A percentile compares a stretch with the other conserved stretches of the same genome.
Conservation (phyloP, 768 basidiomycete genomes). For the Xerocomellus intermedius region DNA sequence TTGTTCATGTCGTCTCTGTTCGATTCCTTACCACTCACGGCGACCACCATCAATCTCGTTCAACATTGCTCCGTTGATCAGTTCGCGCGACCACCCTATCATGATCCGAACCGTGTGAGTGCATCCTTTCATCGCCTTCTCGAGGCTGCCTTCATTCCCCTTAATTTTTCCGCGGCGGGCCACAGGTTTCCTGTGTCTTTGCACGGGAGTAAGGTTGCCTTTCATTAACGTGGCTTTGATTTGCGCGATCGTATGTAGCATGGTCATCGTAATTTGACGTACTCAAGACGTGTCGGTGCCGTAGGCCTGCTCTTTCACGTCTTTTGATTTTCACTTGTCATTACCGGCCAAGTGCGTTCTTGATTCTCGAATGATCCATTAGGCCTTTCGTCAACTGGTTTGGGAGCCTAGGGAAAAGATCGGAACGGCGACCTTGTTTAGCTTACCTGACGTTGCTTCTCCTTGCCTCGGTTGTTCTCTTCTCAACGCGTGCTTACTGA, state of each 20-base stretch:
- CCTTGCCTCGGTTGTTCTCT: not conserved
- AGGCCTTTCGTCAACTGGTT: not conserved
- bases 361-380: constrained; percentile 8
- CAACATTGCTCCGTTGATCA: not conserved
- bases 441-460: constrained; percentile 10
- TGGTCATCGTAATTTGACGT: constrained; percentile 23
- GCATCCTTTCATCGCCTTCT: constrained; percentile 9
- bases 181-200: constrained; percentile 4
- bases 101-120: constrained; percentile 20
- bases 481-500: constrained; percentile 14
- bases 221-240: constrained; percentile 21
- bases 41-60: not conserved
- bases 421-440: constrained; percentile 16
- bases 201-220: constrained; percentile 25
- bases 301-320: constrained; percentile 12
- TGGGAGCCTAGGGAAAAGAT: constrained; percentile 4
- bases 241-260: constrained; percentile 14
- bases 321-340: constrained; percentile 24
- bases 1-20: not conserved
- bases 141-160: constrained; percentile 4
- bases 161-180: constrained; percentile 3
- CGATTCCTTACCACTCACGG: not conserved
- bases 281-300: constrained; percentile 28
- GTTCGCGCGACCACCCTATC: not conserved
- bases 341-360: constrained; percentile 14